Evolutionary conservation across 2,329 filamentous ascomycete genomes (phyloP).

Genomic region (Dichotomopilus funicola): DNA sequence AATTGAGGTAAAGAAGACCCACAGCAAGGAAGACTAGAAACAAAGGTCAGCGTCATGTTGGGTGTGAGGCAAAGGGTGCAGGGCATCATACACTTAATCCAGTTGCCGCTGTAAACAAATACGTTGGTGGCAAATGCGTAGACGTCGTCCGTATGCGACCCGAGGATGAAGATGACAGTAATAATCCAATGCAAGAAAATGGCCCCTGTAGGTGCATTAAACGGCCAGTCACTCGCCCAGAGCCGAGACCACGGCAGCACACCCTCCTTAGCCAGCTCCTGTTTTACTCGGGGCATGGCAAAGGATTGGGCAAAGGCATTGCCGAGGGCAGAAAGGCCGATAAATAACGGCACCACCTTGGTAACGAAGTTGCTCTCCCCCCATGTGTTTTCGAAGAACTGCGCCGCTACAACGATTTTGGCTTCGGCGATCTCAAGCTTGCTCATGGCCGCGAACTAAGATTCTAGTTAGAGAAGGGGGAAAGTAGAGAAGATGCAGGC

Average conservation of each 20-base stretch:
- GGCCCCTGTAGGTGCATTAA: conserved; percentile 30
- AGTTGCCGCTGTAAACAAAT: conserved; percentile 30
- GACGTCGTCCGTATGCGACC: conserved; percentile 24
- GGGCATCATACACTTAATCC: conserved; percentile 25
- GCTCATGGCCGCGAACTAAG: conserved; percentile 27
- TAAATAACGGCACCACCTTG: conserved; percentile 28
- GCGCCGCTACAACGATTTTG: conserved; percentile 26
- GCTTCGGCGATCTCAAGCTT: conserved; percentile 25
- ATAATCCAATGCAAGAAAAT: conserved; percentile 33
- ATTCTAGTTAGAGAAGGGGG: neutral
- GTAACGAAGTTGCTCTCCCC: conserved; percentile 25
- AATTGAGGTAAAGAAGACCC: conserved; percentile 28
- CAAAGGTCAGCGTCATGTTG: neutral
- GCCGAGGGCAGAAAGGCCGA: conserved; percentile 28
- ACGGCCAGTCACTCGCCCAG: conserved; percentile 31
- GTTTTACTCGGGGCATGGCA: conserved; percentile 31
- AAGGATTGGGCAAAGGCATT: conserved; percentile 30
- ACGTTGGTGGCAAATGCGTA: conserved; percentile 30
- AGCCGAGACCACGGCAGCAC: conserved; percentile 31
- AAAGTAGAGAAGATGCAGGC: neutral
- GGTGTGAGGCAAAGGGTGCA: no score
- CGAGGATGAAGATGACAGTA: conserved; percentile 28
- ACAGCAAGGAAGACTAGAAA: conserved; percentile 23
- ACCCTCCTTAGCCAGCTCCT: conserved; percentile 32
- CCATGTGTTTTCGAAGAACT: conserved; percentile 31